These are phyloP conservation scores for Xylaria sp. DNA, from an alignment of 2,329 filamentous ascomycete genomes.

Conservation along the genomic window DNA sequence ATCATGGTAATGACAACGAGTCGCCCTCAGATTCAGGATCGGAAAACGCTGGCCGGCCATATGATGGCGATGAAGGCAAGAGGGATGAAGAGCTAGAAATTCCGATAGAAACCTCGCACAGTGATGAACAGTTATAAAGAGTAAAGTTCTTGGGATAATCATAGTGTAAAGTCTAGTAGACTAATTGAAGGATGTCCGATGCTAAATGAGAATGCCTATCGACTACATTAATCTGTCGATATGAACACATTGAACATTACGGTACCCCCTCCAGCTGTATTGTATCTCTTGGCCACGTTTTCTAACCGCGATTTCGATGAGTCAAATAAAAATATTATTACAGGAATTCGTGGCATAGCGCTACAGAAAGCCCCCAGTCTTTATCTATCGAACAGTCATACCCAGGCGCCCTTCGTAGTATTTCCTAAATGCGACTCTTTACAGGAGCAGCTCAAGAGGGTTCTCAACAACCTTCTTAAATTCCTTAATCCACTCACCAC, in stretches of 20 bases:
- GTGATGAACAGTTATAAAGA: too few species aligned
- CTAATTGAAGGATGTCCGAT: too few species aligned
- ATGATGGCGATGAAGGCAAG: not conserved
- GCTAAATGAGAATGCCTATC: too few species aligned
- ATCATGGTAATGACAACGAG: not conserved
- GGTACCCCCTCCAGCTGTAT: not conserved
- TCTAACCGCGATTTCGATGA: not conserved
- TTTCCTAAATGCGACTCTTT: constrained; percentile 43
- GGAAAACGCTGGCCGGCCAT: not conserved
- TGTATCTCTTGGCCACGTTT: constrained; percentile 11
- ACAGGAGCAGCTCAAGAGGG: constrained; percentile 92
- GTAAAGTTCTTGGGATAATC: too few species aligned
- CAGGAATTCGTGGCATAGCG: constrained; percentile 39
- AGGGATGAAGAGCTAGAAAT: not conserved
- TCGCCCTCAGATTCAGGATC: too few species aligned
- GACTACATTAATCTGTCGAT: not conserved
- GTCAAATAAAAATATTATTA: constrained; percentile 29
- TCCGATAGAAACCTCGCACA: too few species aligned
- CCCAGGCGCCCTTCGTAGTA: constrained; percentile 37
- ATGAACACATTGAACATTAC: constrained; percentile 1
- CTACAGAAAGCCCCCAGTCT: constrained; percentile 39
- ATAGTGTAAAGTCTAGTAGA: too few species aligned
- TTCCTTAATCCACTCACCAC: constrained; percentile 95
- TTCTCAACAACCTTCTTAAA: constrained; percentile 98
- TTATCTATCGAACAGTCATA: constrained; percentile 41